These are phyloP conservation scores for Coemansia sp. DNA, from an alignment of 192 early-diverging fungal genomes.

Conservation along the genomic window DNA sequence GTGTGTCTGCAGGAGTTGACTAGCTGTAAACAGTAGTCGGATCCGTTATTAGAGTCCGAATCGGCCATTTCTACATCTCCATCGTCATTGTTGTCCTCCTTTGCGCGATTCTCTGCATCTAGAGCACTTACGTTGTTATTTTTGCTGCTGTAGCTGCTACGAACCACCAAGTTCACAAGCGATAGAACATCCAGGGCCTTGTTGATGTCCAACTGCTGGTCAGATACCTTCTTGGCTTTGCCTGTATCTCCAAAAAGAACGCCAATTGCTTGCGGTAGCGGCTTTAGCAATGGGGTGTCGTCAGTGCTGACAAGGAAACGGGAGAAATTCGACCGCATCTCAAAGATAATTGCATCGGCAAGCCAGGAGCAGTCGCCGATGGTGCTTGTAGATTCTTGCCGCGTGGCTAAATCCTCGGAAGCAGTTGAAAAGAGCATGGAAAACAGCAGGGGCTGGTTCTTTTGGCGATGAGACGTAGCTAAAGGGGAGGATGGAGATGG, in stretches of 20 bases:
- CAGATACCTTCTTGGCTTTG: constrained; percentile 22
- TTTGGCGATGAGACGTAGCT: not conserved
- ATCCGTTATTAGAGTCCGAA: not conserved
- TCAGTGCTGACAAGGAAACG: constrained; percentile 22
- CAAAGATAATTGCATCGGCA: constrained; percentile 28
- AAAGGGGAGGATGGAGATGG: not conserved
- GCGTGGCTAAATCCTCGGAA: not conserved
- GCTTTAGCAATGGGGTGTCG: constrained; percentile 6
- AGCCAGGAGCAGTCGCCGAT: constrained; percentile 23
- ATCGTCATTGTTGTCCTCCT: not conserved
- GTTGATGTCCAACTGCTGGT: constrained; percentile 32
- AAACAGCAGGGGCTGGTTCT: not conserved
- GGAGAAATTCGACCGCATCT: constrained; percentile 47
- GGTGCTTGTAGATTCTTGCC: not conserved
- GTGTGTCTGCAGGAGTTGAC: constrained; percentile 22
- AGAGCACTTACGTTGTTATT: not conserved
- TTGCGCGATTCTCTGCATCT: not conserved
- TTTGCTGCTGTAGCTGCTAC: not conserved
- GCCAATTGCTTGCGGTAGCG: constrained; percentile 29
- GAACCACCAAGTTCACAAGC: constrained; percentile 14
- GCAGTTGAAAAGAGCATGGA: constrained; percentile 1
- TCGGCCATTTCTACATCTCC: constrained; percentile 13
- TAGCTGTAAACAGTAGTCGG: constrained; percentile 16
- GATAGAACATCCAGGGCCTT: constrained; percentile 31
- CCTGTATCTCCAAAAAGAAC: constrained; percentile 33